Conservation (phyloP, 225 moss, liverwort and hornwort genomes). For the Pleurozium schreberi region DNA sequence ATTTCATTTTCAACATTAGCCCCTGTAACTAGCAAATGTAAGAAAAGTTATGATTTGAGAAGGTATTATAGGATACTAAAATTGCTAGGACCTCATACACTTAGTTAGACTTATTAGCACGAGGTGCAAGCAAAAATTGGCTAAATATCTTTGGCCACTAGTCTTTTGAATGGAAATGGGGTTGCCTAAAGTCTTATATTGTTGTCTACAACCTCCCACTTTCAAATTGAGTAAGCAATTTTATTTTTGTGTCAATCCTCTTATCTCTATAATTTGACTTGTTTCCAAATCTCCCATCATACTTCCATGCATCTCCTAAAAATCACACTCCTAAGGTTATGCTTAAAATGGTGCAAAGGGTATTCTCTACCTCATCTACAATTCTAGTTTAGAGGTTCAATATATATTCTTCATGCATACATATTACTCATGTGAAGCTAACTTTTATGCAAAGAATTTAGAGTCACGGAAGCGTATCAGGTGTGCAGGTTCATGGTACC, state of each 20-base stretch:
- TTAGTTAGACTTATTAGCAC: neutral
- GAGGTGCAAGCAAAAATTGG: too few species aligned
- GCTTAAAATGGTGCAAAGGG: neutral
- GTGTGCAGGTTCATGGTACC: conserved; percentile 46
- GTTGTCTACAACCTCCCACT: neutral
- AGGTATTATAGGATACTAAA: neutral
- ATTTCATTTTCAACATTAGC: neutral
- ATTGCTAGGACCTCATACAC: neutral
- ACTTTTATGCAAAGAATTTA: neutral
- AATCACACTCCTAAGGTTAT: neutral
- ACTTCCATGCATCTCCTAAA: neutral
- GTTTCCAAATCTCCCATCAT: neutral
- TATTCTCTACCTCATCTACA: neutral
- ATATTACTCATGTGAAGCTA: neutral
- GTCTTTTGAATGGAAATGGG: neutral
- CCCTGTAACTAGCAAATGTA: neutral
- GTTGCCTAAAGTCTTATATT: neutral
- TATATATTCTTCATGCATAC: neutral
- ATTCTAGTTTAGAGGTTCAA: neutral
- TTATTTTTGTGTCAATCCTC: too few species aligned
- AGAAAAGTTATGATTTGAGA: neutral
- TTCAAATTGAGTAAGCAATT: neutral
- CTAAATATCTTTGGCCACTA: neutral
- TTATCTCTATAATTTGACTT: neutral
- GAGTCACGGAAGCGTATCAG: neutral